Percentiles rank a stretch among this genome's conserved stretches.
These are phyloP conservation scores for Hansenula anomala DNA, from an alignment of 1,139 yeast species.

Conservation along the genomic window DNA sequence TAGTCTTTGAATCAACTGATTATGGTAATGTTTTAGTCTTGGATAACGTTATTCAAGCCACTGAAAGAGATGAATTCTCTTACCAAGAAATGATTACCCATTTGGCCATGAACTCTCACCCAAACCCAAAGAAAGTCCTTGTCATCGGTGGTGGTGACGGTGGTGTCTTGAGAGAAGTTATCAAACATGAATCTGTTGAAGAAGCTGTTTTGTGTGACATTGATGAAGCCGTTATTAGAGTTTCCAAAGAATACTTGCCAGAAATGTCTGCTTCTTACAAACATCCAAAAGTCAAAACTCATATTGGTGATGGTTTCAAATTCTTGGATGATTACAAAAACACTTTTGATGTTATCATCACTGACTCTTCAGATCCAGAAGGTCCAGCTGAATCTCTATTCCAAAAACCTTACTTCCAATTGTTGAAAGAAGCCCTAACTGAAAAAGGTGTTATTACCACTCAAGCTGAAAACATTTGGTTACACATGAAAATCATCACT, in stretches of 20 bases:
- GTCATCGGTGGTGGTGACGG: slow-evolving; percentile 98
- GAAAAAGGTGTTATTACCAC: slow-evolving; percentile 87
- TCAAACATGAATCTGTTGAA: slow-evolving; percentile 79
- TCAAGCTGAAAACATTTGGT: slow-evolving; percentile 90
- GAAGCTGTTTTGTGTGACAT: slow-evolving; percentile 88
- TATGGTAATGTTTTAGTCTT: slow-evolving; percentile 90
- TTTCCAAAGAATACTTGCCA: slow-evolving; percentile 79
- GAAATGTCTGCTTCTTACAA: slow-evolving; percentile 75
- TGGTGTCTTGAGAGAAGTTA: slow-evolving; percentile 89
- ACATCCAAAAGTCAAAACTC: slow-evolving; percentile 78
- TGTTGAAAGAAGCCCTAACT: slow-evolving; percentile 74
- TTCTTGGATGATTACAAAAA: slow-evolving; percentile 71
- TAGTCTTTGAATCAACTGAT: slow-evolving; percentile 81
- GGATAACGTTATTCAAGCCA: slow-evolving; percentile 88
- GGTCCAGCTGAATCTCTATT: slow-evolving; percentile 92
- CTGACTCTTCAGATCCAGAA: slow-evolving; percentile 95
- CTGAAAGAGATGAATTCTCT: slow-evolving; percentile 92
- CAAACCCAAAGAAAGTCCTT: slow-evolving; percentile 82
- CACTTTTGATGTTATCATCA: slow-evolving; percentile 80
- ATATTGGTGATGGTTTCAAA: slow-evolving; percentile 90
- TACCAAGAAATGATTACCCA: slow-evolving; percentile 96
- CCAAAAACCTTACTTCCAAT: slow-evolving; percentile 80
- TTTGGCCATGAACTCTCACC: slow-evolving; percentile 84
- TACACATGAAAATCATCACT: slow-evolving; percentile 75
- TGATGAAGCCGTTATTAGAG: slow-evolving; percentile 83